Conservation (phyloP, 345 rosid genomes). For the Stellera chamaejasme region DNA sequence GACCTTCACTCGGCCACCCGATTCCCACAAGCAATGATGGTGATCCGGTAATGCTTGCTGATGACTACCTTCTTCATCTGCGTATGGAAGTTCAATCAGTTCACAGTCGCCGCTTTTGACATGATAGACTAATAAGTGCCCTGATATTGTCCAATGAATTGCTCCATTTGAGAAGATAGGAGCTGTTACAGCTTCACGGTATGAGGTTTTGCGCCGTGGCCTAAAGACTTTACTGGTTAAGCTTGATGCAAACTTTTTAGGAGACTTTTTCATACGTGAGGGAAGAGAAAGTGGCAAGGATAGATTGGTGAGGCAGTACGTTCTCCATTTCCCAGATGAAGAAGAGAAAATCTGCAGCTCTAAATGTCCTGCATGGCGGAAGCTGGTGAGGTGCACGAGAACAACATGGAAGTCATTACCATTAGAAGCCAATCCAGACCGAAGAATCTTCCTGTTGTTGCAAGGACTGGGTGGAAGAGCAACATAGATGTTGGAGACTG, state of each 20-base stretch:
- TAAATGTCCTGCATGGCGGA: background rate
- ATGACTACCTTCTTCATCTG: background rate
- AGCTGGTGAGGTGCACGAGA: background rate
- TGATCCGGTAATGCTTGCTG: background rate
- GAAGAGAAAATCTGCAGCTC: constrained; percentile 14
- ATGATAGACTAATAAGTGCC: constrained; percentile 11
- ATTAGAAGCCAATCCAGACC: constrained; percentile 14
- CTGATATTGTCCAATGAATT: constrained; percentile 15
- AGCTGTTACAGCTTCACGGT: too few species aligned
- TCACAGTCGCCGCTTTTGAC: constrained; percentile 5
- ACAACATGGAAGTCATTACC: constrained; percentile 11
- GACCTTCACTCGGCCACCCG: constrained; percentile 10
- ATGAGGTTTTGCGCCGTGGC: too few species aligned
- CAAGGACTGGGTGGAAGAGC: constrained; percentile 8
- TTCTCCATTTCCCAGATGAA: constrained; percentile 13
- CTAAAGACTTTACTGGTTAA: background rate
- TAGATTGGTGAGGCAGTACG: background rate
- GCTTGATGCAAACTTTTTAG: background rate
- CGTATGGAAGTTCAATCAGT: constrained; percentile 10
- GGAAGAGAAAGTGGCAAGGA: constrained; percentile 2
- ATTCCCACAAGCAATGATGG: constrained; percentile 18
- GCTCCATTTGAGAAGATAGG: constrained; percentile 14
- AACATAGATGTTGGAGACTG: background rate
- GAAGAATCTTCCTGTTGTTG: background rate
- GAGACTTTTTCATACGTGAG: background rate